Evolutionary conservation across 441 rosid genomes (phyloP), one percentile per base, ranked within the genome.

Genomic region (Erysimum cheiri): DNA sequence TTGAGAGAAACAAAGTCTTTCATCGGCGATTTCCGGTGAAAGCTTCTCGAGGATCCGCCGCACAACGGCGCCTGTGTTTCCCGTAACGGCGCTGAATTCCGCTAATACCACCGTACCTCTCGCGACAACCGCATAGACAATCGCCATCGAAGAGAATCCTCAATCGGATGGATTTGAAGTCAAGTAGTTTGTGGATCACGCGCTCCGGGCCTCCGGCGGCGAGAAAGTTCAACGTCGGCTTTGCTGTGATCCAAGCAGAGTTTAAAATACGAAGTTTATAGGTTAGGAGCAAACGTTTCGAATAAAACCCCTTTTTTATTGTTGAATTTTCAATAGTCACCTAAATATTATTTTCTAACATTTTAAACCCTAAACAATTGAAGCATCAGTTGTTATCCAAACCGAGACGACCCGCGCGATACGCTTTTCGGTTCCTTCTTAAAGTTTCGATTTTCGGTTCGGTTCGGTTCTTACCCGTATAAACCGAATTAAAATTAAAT

Each of bases 31-130:
- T 41, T 72, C 73, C 17, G 90, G 96, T 0, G 96, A 96, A 10
- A 95, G 87, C 77, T 89, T 95, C 88, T 94, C 97, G 24, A 95
- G 83, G 74, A 95, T 88, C 82, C 97, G 82, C 17, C 99, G 76
- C 5, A 85, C 85, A 31, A 95, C 91, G 6, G 98, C 92, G 52
- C 97, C 98, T 1, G 91, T 70, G 81, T 95, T 95, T 43, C 99
- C 98, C 5, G 96, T 85, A 53, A 89, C 97, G 44, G 93, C 99
- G 80, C 95, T 92, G 85, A 92, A 95, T 78, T 95, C 98, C 22
- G 98, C 94, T 60, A 95, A 80, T 9, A 90, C 93, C 62, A 92
- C 96, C 75, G 95, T 90, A 28, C 91, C 96, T 36, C 97, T 81
- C 36, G 98, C 95, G 77, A 95, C 99, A 68, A 87, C 86, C 35